Evolutionary conservation across 129 eudicot species (phyloP).

Genomic region (Centaurea solstitialis): DNA sequence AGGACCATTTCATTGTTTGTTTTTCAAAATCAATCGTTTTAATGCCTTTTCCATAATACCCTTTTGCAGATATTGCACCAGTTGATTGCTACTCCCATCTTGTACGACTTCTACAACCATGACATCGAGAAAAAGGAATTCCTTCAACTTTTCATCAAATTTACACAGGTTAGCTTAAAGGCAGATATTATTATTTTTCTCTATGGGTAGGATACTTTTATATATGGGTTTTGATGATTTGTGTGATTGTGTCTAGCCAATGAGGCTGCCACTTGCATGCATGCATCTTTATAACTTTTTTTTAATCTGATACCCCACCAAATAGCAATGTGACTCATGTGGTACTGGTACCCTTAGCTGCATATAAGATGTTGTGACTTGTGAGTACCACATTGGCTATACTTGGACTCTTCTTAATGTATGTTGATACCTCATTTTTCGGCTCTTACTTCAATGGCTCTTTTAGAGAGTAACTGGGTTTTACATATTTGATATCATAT

Average conservation of each 20-base stretch:
- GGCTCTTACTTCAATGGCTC: not conserved
- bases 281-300: too few species aligned
- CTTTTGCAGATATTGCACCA: conserved; percentile 66
- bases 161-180: conserved; percentile 57
- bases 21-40: not conserved
- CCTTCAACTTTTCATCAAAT: conserved; percentile 68
- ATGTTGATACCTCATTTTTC: too few species aligned
- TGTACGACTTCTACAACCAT: conserved; percentile 92
- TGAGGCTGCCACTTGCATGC: not conserved
- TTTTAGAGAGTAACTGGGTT: not conserved
- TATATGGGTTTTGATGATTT: not conserved
- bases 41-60: not conserved
- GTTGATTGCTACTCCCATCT: conserved; percentile 62
- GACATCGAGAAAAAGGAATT: conserved; percentile 76
- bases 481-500: too few species aligned
- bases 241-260: not conserved
- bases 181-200: not conserved
- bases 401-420: too few species aligned
- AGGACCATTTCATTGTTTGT: not conserved
- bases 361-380: too few species aligned
- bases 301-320: not conserved
- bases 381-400: too few species aligned
- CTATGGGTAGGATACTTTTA: not conserved
- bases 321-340: too few species aligned
- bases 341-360: too few species aligned